phyloP scores from a whole-genome alignment of 768 basidiomycete genomes.

The Boletus tylopilopsis region DNA sequence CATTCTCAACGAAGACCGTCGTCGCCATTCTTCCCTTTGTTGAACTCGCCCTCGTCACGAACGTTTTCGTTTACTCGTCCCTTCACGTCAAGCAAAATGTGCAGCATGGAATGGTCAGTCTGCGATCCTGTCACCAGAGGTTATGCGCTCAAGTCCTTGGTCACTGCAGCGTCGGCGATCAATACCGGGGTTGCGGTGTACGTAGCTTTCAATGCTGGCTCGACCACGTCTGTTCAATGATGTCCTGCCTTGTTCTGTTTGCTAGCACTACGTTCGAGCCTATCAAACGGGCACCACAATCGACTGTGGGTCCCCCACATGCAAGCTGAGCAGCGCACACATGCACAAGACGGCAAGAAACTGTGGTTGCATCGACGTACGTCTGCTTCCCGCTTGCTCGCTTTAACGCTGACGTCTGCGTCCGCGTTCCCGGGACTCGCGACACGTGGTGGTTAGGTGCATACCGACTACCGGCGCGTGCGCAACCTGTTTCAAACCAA shows the following conservation, averaged over 20 bases:
- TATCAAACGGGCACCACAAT: constrained; percentile 59
- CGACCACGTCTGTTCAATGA: constrained; percentile 2
- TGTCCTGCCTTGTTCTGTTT: neutral
- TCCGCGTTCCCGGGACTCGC: constrained; percentile 1
- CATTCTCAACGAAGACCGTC: neutral
- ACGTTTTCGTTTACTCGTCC: neutral
- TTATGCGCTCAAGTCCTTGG: constrained; percentile 8
- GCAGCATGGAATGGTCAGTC: constrained; percentile 53
- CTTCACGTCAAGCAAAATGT: constrained; percentile 37
- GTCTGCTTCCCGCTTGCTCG: neutral
- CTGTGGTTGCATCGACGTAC: constrained; percentile 51
- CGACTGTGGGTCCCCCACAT: constrained; percentile 52
- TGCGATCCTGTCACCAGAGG: neutral
- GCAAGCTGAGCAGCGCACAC: constrained; percentile 55
- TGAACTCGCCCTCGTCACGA: neutral
- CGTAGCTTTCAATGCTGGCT: constrained; percentile 4
- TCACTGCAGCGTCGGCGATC: constrained; percentile 35
- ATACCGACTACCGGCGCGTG: constrained; percentile 50
- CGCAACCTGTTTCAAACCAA: constrained; percentile 62
- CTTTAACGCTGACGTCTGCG: no score
- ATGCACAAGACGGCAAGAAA: constrained; percentile 54
- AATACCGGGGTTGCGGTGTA: constrained; percentile 43
- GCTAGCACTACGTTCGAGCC: constrained; percentile 57
- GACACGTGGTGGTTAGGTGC: constrained; percentile 25
- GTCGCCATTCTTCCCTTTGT: neutral